These are phyloP conservation scores for Scleromitrula shiraiana DNA, from an alignment of 2,329 filamentous ascomycete genomes.

Conservation along the genomic window DNA sequence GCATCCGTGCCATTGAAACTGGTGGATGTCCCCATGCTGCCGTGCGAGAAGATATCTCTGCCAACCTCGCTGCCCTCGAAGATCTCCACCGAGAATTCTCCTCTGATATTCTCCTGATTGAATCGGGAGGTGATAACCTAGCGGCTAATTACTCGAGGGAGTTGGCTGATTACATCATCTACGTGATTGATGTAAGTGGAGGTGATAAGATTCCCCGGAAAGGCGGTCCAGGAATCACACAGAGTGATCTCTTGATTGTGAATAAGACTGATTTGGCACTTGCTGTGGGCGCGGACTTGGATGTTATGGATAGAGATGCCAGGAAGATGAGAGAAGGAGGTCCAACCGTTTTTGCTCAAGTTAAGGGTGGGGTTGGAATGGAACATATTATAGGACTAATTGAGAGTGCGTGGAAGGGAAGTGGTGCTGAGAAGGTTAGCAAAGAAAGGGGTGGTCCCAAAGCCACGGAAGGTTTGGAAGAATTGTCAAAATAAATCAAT, in stretches of 20 bases:
- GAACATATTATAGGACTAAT: constrained; percentile 84
- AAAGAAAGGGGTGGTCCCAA: constrained; percentile 48
- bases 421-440: constrained; percentile 62
- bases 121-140: constrained; percentile 92
- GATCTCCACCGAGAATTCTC: constrained; percentile 74
- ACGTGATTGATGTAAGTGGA: constrained; percentile 94
- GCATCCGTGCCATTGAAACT: constrained; percentile 94
- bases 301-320: constrained; percentile 90
- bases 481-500: constrained; percentile 29
- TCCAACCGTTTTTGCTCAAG: constrained; percentile 90
- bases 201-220: constrained; percentile 96
- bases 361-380: constrained; percentile 85
- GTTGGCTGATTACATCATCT: constrained; percentile 94
- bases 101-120: constrained; percentile 83
- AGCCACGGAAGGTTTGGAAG: constrained; percentile 48
- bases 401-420: constrained; percentile 84
- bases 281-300: constrained; percentile 80
- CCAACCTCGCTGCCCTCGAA: constrained; percentile 88
- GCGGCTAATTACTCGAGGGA: constrained; percentile 95
- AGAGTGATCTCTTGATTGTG: constrained; percentile 85
- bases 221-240: constrained; percentile 93
- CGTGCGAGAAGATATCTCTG: constrained; percentile 91
- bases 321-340: constrained; percentile 93
- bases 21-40: constrained; percentile 96
- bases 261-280: constrained; percentile 97